phyloP scores from a whole-genome alignment of 225 moss, liverwort and hornwort species.

The Climacium dendroides region DNA sequence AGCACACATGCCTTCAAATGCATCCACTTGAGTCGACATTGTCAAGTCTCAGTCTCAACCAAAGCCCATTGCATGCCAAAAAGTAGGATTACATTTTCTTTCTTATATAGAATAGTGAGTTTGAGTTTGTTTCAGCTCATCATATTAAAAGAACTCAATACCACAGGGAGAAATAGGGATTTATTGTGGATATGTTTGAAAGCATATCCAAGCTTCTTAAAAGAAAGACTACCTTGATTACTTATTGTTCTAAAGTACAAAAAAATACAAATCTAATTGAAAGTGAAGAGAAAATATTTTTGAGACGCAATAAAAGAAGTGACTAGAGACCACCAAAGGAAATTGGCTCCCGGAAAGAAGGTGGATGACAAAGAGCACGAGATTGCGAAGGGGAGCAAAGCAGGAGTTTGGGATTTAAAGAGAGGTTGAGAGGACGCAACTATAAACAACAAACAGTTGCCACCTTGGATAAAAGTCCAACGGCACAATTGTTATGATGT shows the following conservation, averaged over 20 bases:
- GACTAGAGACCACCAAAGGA: not conserved
- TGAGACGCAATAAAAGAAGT: not conserved
- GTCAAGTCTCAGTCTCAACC: not conserved
- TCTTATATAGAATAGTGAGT: no score
- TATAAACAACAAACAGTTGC: not conserved
- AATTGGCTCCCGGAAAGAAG: not conserved
- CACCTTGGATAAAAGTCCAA: not conserved
- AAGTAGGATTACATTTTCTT: not conserved
- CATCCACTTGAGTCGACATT: not conserved
- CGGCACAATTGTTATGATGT: not conserved
- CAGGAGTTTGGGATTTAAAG: constrained; percentile 26
- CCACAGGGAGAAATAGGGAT: not conserved
- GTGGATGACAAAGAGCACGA: not conserved
- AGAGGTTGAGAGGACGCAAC: not conserved
- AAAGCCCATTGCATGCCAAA: no score
- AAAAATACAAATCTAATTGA: not conserved
- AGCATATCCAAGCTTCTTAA: not conserved
- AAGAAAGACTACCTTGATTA: not conserved
- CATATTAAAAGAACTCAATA: not conserved
- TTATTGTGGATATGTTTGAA: not conserved
- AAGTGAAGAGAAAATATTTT: not conserved
- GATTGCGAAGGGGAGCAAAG: constrained; percentile 29
- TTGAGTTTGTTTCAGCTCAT: not conserved
- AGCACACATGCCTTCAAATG: not conserved
- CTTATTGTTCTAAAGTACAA: not conserved